Evolutionary conservation across 139 green algal species (phyloP), one percentile per base, ranked within the genome.

Genomic region (Pycnococcus provasolii): DNA sequence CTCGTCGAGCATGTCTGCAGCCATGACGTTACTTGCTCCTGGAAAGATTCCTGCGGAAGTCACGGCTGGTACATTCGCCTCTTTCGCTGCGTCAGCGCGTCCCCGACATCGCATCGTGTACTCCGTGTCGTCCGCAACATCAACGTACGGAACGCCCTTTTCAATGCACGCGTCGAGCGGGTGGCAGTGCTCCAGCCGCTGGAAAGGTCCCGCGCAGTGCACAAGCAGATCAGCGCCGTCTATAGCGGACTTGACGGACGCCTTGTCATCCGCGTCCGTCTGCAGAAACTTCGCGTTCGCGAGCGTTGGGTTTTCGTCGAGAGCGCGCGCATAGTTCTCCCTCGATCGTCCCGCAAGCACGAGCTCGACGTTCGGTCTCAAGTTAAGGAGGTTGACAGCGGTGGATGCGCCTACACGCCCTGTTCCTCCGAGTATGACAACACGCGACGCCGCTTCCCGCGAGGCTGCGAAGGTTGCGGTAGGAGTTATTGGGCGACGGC

Each of bases 191-290:
- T 53, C 41, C 8, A 9, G 26, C 42, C 84, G 77, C 80, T 98
- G 92, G 79, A 98, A 98, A 42, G 92, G 92, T 1, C 91, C 91
- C 1, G 91, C 91, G 4, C 80, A 73, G 68, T 97, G 89, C 7
- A 97, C 79, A 8, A 96, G 80, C 39, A 94, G 67, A 64, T 87
- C 79, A 3, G 73, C 73, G 43, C 72, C 71, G 45, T 66, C 58
- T 15, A 40, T 73, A 48, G 54, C 54, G 9, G 7, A 6, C 6
- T 44, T 5, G 7, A 61, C 9, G 7, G 54, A 61, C n/a, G 7
- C 11, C 9, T n/a, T 15, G 54, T 61, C 54, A 26, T 15, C 5
- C 9, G 42, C 9, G 11, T 61, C 54, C 26, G 26, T 26, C 26
- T 26, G 26, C 26, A 26, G 26, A 26, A 26, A 26, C 26, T 0